phyloP scores from a whole-genome alignment of 179 eudicot species.

The Nepenthes alata region DNA sequence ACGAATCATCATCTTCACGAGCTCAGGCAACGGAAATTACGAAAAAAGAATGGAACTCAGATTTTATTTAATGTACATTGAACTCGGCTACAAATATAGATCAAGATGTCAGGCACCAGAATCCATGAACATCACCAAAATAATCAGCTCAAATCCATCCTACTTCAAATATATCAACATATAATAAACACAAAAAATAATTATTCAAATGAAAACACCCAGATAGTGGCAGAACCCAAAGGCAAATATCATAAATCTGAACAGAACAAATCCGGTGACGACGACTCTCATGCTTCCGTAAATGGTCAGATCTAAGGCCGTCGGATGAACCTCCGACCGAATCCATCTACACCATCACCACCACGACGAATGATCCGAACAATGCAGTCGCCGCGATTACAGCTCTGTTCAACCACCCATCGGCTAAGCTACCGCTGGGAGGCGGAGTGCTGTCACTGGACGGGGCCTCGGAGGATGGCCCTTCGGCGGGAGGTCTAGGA shows the following conservation, averaged over 20 bases:
- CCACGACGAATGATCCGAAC: constrained; percentile 17
- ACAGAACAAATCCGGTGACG: not conserved
- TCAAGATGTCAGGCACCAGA: not conserved
- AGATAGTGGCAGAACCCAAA: too few relatives aligned
- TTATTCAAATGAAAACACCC: not conserved
- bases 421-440: constrained; percentile 10
- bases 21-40: too few relatives aligned
- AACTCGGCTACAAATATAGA: too few relatives aligned
- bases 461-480: too few relatives aligned
- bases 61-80: too few relatives aligned
- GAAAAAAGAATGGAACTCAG: too few relatives aligned
- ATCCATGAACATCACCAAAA: not conserved
- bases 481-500: too few relatives aligned
- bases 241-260: not conserved
- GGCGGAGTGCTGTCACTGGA: constrained; percentile 7
- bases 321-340: not conserved
- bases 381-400: constrained; percentile 20
- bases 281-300: not conserved
- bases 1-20: too few relatives aligned
- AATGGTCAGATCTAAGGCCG: not conserved
- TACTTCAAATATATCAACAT: not conserved
- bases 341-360: too few relatives aligned
- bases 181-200: not conserved
- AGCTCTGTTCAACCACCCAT: constrained; percentile 8
- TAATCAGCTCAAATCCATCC: not conserved